Base-by-base conservation (phyloP, 495 filamentous ascomycete genomes). In the Lophiostoma macrostomum region DNA sequence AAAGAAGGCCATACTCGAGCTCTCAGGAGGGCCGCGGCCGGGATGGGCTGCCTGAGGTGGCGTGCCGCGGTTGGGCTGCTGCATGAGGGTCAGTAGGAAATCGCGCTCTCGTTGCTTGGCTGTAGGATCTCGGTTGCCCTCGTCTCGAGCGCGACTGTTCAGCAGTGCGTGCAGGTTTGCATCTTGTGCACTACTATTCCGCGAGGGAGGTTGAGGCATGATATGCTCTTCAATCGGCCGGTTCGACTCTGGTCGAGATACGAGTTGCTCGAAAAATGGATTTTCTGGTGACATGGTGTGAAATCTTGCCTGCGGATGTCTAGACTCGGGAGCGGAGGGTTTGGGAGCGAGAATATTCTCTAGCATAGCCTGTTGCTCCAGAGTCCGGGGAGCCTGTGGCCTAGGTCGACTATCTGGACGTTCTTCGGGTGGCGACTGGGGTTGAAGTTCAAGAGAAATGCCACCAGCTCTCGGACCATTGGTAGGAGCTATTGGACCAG, bases 1-100 rank as follows among this genome's bases (percentile, higher is more conserved):
- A 31, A 63, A 62, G 58, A 65, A 67, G 1, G 61, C 45, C 39
- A 67, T 50, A 39, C 56, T 56, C 35, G 40, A 50, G 34, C 42
- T 53, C 14, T 65, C 59, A 31, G 25, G 20, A 7, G 31, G 43
- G 50, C 16, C 58, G 61, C 13, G 55, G 61, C 2, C 59, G 27
- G 29, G 64, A 41, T 37, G 44, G 28, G 34, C 32, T 53, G 37
- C 32, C 48, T 55, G 47, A 20, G 50, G 64, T 24, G 39, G 64
- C 19, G 53, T 66, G 13, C 12, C 45, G 16, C 60, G 63, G n/a
- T 34, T 38, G 23, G 50, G 32, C 18, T 45, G 42, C 39, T 69
- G 64, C 48, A 70, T 63, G 16, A 70, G 63, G 31, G 44, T 60
- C 7, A 70, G 60, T 28, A 70, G 47, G 40, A 69, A 70, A 16